Evolutionary conservation across 1,139 yeast genomes (phyloP).

Genomic region (Waltiozyma sp.): DNA sequence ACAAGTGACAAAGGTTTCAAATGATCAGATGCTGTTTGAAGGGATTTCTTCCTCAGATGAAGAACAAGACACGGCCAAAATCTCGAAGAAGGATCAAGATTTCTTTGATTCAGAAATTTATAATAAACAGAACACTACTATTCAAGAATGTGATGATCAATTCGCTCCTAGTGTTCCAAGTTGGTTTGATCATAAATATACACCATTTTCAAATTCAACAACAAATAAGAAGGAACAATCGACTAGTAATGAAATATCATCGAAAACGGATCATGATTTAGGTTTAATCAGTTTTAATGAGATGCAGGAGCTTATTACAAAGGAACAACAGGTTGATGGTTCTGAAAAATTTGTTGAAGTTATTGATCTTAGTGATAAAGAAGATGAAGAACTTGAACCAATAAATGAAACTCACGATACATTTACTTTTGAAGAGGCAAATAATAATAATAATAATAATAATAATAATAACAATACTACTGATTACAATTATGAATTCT

Average conservation of each 20-base stretch:
- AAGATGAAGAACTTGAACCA: too few species aligned
- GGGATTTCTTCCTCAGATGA: neutral
- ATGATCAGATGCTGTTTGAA: neutral
- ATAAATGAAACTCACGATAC: too few species aligned
- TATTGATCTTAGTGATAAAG: constrained; percentile 4
- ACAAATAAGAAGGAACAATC: too few species aligned
- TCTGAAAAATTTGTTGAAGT: constrained; percentile 8
- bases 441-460: neutral
- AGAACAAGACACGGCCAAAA: neutral
- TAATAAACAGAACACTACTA: neutral
- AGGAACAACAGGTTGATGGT: constrained; percentile 4
- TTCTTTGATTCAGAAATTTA: neutral
- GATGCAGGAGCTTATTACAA: neutral
- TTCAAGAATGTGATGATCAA: neutral
- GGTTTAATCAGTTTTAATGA: constrained; percentile 6
- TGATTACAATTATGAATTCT: constrained; percentile 42
- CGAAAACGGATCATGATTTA: neutral
- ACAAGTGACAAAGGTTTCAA: neutral
- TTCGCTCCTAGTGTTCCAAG: constrained; percentile 4
- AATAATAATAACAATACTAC: too few species aligned
- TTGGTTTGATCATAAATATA: constrained; percentile 8
- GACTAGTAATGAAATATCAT: too few species aligned
- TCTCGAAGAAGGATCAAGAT: neutral
- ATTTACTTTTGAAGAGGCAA: too few species aligned
- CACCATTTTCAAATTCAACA: neutral